phyloP scores from a whole-genome alignment of 208 protist genomes.

The Porcisia deanei region DNA sequence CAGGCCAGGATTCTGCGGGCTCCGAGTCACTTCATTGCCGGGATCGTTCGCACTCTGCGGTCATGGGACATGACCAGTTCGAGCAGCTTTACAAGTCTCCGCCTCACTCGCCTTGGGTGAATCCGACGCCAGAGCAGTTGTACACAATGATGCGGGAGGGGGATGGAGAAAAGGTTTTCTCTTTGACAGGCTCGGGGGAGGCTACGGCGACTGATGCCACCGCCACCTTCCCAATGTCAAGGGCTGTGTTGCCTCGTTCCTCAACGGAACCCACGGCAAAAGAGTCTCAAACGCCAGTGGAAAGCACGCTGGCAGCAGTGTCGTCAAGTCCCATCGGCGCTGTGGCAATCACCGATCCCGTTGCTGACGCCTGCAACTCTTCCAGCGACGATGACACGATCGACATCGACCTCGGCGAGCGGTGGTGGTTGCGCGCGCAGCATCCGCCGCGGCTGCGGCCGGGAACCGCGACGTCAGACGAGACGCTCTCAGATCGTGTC shows the following conservation, averaged over 20 bases:
- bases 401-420: conserved; percentile 34
- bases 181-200: neutral
- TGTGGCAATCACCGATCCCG: neutral
- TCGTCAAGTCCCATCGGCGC: neutral
- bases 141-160: conserved; percentile 22
- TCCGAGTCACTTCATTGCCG: conserved; percentile 4
- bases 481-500: conserved; percentile 10
- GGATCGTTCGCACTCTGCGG: neutral
- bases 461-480: conserved; percentile 20
- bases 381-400: conserved; percentile 25
- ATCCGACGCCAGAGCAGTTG: conserved; percentile 23
- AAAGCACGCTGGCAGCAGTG: neutral
- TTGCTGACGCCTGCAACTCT: neutral
- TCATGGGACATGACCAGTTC: neutral
- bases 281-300: no score
- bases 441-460: conserved; percentile 3
- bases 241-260: neutral
- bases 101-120: conserved; percentile 13
- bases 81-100: neutral
- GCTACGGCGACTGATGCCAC: neutral
- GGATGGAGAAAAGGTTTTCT: neutral
- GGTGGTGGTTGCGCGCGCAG: conserved; percentile 35
- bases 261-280: neutral
- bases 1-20: neutral
- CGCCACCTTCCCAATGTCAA: neutral